Evolutionary conservation across 1,139 yeast genomes (phyloP), one percentile per base, ranked within the genome.

Genomic region (Debaryomyces nepalensis): DNA sequence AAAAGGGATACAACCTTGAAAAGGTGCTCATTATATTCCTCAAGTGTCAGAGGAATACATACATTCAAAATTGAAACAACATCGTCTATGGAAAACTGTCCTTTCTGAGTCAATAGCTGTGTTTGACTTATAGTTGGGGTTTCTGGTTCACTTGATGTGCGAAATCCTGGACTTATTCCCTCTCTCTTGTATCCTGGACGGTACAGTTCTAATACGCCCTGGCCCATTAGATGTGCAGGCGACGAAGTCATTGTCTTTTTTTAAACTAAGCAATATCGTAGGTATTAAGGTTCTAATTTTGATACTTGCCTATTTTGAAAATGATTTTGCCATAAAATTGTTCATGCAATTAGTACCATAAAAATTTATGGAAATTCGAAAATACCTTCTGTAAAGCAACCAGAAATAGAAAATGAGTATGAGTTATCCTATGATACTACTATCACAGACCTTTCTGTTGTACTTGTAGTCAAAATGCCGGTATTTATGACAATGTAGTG

Each of bases 21-120:
- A 5, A 73, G 43, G 45, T 73, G 78, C 39, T 68, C 75, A 7
- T 66, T 54, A 48, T 70, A 73, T 47, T 73, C 77, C 18, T 58
- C 61, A 18, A 67, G 53, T 22, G 54, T 56, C 9, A 56, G 47
- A 0, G 79, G 78, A 10, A 48, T 46, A 7, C 69, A 66, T 11
- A 50, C 46, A 6, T 55, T 45, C 21, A 73, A 55, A 2, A 71
- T 48, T 10, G 58, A 52, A 3, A 72, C 55, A 10, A 65, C 55
- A 39, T 68, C 72, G 4, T 58, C 63, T 12, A 57, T 38, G 22
- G 58, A 42, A 39, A 56, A 52, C 29, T 48, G 12, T 18, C 37
- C 41, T 18, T 38, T 18, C 11, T 23, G 37, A 10, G 37, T 38
- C 30, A 37, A 33, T 8, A 18, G 21, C n/a, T 39, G 36, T 26